Conservation (phyloP, 208 protist genomes). For the Borovskyia barvae region DNA sequence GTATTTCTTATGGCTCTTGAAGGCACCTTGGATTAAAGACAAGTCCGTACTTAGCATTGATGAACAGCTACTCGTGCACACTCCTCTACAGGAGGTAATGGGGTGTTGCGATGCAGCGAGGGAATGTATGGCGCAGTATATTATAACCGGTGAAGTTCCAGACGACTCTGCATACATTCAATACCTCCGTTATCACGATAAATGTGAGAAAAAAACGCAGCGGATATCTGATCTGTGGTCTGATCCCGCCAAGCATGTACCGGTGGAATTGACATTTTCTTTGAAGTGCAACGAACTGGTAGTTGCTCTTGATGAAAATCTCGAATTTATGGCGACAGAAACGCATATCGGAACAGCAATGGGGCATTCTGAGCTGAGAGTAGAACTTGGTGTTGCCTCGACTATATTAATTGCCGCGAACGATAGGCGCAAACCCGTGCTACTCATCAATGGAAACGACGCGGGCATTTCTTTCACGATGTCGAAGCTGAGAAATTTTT, state of each 20-base stretch:
- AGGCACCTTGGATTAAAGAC: slow-evolving; percentile 26
- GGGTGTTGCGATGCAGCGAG: slow-evolving; percentile 22
- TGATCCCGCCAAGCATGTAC: neutral
- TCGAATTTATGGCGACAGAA: neutral
- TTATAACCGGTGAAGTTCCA: neutral
- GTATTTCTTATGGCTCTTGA: slow-evolving; percentile 10
- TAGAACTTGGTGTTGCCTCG: slow-evolving; percentile 3
- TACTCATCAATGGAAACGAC: slow-evolving; percentile 5
- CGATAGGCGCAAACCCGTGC: slow-evolving; percentile 5
- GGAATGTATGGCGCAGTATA: slow-evolving; percentile 13
- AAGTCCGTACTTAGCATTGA: neutral
- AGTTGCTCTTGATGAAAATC: slow-evolving; percentile 4
- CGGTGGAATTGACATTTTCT: slow-evolving; percentile 5
- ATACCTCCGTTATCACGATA: slow-evolving; percentile 7
- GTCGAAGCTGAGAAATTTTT: slow-evolving; percentile 2
- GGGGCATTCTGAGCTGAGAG: neutral
- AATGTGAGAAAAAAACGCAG: neutral
- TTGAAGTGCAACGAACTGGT: slow-evolving; percentile 8
- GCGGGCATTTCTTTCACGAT: slow-evolving; percentile 1
- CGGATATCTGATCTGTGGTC: no score
- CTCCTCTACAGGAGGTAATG: slow-evolving; percentile 17
- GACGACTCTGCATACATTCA: slow-evolving; percentile 12
- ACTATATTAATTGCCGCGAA: slow-evolving; percentile 2
- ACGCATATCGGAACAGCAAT: neutral
- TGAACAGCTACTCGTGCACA: slow-evolving; percentile 10